phyloP scores from a whole-genome alignment of 768 basidiomycete species.

The Strobilomyces confusus region DNA sequence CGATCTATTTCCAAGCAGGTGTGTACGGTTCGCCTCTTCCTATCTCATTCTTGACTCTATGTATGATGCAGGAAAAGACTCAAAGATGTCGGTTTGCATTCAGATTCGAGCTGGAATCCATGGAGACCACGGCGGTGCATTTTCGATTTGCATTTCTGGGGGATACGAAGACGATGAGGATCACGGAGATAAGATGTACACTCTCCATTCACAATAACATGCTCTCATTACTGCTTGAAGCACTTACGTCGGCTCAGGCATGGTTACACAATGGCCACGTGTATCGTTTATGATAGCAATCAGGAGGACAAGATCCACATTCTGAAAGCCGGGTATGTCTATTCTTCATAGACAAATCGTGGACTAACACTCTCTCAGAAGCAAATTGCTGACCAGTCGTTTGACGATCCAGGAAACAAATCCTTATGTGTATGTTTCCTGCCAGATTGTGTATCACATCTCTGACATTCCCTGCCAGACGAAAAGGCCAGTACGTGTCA shows the following conservation, averaged over 20 bases:
- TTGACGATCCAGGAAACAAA: conserved; percentile 16
- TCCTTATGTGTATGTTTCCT: conserved; percentile 15
- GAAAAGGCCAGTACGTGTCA: conserved; percentile 34
- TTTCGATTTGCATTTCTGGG: conserved; percentile 40
- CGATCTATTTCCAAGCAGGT: conserved; percentile 20
- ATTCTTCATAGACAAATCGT: background rate
- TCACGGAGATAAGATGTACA: conserved; percentile 34
- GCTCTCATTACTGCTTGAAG: conserved; percentile 17
- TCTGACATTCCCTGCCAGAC: conserved; percentile 29
- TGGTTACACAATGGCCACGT: background rate
- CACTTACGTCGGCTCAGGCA: conserved; percentile 33
- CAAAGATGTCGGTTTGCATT: conserved; percentile 30
- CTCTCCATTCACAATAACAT: background rate
- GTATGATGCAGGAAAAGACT: conserved; percentile 16
- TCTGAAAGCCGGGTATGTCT: conserved; percentile 7
- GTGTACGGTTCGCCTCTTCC: background rate
- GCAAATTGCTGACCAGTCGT: conserved; percentile 23
- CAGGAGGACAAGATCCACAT: conserved; percentile 20
- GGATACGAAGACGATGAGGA: conserved; percentile 42
- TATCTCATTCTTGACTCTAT: background rate
- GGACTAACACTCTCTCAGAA: conserved; percentile 10
- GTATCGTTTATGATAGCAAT: background rate
- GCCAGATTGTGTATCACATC: background rate
- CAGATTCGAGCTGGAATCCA: conserved; percentile 36
- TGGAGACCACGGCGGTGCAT: conserved; percentile 34